A percentile compares a stretch with the other conserved stretches of the same genome.
phyloP scores from a whole-genome alignment of 2,329 filamentous ascomycete genomes.

The Colletotrichum scovillei region DNA sequence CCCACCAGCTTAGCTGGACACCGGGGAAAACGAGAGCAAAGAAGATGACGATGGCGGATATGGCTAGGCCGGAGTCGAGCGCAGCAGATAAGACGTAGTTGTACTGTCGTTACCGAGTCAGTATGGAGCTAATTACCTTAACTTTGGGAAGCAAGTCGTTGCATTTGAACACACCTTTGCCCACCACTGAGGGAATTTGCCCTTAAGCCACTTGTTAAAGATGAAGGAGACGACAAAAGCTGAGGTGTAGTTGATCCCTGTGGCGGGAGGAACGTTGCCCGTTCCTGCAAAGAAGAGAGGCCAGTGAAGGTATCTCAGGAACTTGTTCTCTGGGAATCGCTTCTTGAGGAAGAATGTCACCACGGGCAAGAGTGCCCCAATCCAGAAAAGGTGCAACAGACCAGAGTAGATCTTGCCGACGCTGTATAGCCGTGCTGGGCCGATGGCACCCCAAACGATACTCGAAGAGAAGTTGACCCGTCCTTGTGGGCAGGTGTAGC shows the following conservation, averaged over 20 bases:
- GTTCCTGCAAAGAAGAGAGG: conserved; percentile 29
- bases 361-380: conserved; percentile 43
- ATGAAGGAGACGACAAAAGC: conserved; percentile 22
- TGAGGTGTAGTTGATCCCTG: conserved; percentile 28
- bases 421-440: conserved; percentile 59
- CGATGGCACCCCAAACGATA: conserved; percentile 64
- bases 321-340: conserved; percentile 7
- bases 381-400: conserved; percentile 63
- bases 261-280: conserved; percentile 28
- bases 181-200: conserved; percentile 27
- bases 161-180: conserved; percentile 13
- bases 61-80: conserved; percentile 53
- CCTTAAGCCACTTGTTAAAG: conserved; percentile 33
- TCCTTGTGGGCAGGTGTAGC: conserved; percentile 61
- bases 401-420: conserved; percentile 57
- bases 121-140: neutral
- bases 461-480: conserved; percentile 60
- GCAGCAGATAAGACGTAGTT: conserved; percentile 56
- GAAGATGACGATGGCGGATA: conserved; percentile 55
- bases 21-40: conserved; percentile 55
- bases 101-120: conserved; percentile 31
- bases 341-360: conserved; percentile 30
- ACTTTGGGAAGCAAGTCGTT: neutral
- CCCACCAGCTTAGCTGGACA: conserved; percentile 52
- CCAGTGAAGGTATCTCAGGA: conserved; percentile 24